These are phyloP conservation scores for Talaromyces nanjingensis DNA, from an alignment of 495 filamentous ascomycete species.

Conservation along the genomic window DNA sequence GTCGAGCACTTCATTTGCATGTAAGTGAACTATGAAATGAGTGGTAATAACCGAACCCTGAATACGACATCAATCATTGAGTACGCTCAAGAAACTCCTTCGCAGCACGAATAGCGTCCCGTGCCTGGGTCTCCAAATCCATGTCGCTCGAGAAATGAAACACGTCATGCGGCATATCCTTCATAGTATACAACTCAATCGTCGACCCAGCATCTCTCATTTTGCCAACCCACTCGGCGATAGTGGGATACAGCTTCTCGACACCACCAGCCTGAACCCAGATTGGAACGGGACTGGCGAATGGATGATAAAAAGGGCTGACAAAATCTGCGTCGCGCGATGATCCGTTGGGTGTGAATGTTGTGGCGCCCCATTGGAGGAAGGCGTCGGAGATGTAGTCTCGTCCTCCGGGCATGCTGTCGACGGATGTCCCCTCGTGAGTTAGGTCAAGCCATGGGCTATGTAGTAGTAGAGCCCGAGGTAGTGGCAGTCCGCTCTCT, in stretches of 20 bases:
- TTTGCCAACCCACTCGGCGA: constrained; percentile 17
- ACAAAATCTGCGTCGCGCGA: constrained; percentile 18
- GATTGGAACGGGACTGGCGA: constrained; percentile 20
- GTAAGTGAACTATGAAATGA: no score
- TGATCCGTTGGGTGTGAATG: constrained; percentile 14
- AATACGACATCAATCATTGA: neutral
- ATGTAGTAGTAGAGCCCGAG: constrained; percentile 19
- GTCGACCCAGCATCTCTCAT: constrained; percentile 17
- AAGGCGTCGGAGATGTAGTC: constrained; percentile 23
- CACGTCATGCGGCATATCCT: constrained; percentile 25
- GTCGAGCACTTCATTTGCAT: neutral
- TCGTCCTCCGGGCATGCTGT: constrained; percentile 16
- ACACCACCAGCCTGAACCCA: constrained; percentile 23
- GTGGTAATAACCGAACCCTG: neutral
- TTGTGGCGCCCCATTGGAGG: constrained; percentile 20
- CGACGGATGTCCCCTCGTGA: neutral
- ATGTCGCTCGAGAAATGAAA: constrained; percentile 16
- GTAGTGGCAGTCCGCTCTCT: constrained; percentile 5
- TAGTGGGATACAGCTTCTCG: constrained; percentile 26
- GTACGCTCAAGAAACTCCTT: neutral
- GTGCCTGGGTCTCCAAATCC: constrained; percentile 18
- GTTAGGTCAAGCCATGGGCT: constrained; percentile 24
- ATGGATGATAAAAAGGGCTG: constrained; percentile 17
- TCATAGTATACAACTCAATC: constrained; percentile 19
- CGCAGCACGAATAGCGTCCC: constrained; percentile 2